Base-by-base conservation (phyloP, 2,329 filamentous ascomycete genomes). In the Mycogone perniciosa region DNA sequence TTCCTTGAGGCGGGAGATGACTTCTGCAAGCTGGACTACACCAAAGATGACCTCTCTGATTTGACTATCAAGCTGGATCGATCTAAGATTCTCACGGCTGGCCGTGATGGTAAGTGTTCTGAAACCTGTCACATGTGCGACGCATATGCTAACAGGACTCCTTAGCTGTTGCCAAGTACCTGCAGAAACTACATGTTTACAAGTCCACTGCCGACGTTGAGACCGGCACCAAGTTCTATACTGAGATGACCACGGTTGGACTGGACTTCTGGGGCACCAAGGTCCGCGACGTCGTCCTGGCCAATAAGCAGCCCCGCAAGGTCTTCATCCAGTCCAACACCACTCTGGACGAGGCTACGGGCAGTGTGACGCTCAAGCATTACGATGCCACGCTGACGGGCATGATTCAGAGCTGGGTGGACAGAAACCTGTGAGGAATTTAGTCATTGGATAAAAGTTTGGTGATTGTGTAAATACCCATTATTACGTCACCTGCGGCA, bases 291-390 rank as follows among this genome's bases (percentile, higher is more conserved):
- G 79, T 88, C 54, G 87, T 92, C 27, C 69, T 92, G 39, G 75
- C 77, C 60, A 87, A 88, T 69, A 89, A 89, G 72, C 86, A 88
- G 69, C 87, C 88, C n/a, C 75, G 87, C 53, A 91, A 91, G 75
- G 85, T 96, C 41, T 96, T 95, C 72, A 89, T 96, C 48, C 91
- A 96, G 73, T 89, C 89, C 53, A 97, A 95, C 68, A 96, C 92
- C 0, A 78, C 84, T 51, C 64, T 93, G 38, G 81, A 86, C 55
- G 77, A 81, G 65, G 71, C 77, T 9, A 81, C 78, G 0, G 88
- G 86, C 51, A 80, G 84, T 65, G 88, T 95, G 31, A 77, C 76
- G 10, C 70, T 96, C 68, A 88, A 85, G 72, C 89, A 96, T 71
- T 96, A 96, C 69, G 88, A 95, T 59, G 79, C 90, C 1, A 88